These are phyloP conservation scores for Larix sibirica DNA, from an alignment of 83 land plant genomes.

Conservation along the genomic window DNA sequence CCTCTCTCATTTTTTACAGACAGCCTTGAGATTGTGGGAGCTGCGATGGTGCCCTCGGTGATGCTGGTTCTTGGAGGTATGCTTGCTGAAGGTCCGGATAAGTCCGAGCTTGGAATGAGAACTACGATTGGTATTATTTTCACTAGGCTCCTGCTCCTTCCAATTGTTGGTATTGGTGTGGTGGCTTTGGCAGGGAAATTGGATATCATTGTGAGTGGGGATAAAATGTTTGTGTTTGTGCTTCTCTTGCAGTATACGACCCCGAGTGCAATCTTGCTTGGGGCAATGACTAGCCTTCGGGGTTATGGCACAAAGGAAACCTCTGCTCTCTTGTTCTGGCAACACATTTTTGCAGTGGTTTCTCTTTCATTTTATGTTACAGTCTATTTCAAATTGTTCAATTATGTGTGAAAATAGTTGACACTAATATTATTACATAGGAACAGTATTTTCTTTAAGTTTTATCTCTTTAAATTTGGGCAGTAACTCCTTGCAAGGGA, in stretches of 20 bases:
- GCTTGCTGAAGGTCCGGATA: slow-evolving; percentile 79
- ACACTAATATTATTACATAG: no score
- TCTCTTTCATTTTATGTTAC: slow-evolving; percentile 59
- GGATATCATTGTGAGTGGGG: slow-evolving; percentile 40
- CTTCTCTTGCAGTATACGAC: slow-evolving; percentile 81
- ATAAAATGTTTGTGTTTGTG: slow-evolving; percentile 77
- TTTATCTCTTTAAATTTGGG: no score
- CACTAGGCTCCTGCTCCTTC: slow-evolving; percentile 78
- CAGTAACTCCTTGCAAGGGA: no score
- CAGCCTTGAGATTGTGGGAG: slow-evolving; percentile 72
- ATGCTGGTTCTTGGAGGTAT: slow-evolving; percentile 89
- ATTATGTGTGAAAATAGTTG: slow-evolving; percentile 15
- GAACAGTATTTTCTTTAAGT: no score
- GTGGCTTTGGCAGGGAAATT: slow-evolving; percentile 59
- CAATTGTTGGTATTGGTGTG: slow-evolving; percentile 74
- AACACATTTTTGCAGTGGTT: slow-evolving; percentile 65
- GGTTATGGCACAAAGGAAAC: slow-evolving; percentile 87
- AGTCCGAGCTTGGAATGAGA: slow-evolving; percentile 67
- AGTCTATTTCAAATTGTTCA: slow-evolving; percentile 57
- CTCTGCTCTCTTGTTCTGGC: slow-evolving; percentile 86
- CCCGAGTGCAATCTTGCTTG: slow-evolving; percentile 79
- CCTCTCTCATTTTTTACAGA: slow-evolving; percentile 72
- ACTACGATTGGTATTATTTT: slow-evolving; percentile 72
- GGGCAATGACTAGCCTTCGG: slow-evolving; percentile 78
- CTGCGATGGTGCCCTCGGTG: slow-evolving; percentile 85